Base-by-base conservation (phyloP, 2,329 filamentous ascomycete species). In the Curvularia hawaiiensis region DNA sequence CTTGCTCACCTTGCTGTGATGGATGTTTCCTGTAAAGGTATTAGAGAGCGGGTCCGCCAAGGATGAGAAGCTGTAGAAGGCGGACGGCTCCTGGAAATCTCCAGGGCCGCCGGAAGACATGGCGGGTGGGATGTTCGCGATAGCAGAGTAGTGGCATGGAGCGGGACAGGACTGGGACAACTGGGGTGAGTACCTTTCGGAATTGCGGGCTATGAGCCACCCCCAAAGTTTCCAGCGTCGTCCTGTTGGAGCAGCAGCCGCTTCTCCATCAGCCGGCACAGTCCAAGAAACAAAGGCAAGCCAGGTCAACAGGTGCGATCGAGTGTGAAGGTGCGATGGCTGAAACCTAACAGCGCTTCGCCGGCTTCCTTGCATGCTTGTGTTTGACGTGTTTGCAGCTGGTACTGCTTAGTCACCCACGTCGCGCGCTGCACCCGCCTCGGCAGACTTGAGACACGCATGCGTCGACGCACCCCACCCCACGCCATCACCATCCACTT, bases 251-350 rank as follows among this genome's bases (percentile, higher is more conserved):
- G 55, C 62, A 66, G 63, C 67, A 64, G 69, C 67, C 51, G 61
- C 69, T 55, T 72, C 72, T 74, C 73, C 73, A 75, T 75, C 60
- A 66, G 69, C 70, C 67, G 63, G 61, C 61, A 58, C 63, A 61
- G 58, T 68, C 64, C 65, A 64, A 61, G 56, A 46, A 49, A 49
- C 43, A 24, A 57, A 59, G 52, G 52, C 61, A 62, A 56, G 58
- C 58, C 50, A 57, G 38, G 49, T 50, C 52, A 54, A 57, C 59
- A 56, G 41, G 52, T 39, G 51, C 62, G 63, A 56, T 60, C 57
- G 50, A 51, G 50, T 40, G 53, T 61, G 63, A 50, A 56, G 57
- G 59, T 61, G 58, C 43, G 54, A 56, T 54, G 28, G 56, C 59
- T 56, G 59, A 53, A 50, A 51, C 50, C 50, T 49, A 50, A 43